Base-by-base conservation (phyloP, 805 yeast species). In the Kodamaea fukazawae region DNA sequence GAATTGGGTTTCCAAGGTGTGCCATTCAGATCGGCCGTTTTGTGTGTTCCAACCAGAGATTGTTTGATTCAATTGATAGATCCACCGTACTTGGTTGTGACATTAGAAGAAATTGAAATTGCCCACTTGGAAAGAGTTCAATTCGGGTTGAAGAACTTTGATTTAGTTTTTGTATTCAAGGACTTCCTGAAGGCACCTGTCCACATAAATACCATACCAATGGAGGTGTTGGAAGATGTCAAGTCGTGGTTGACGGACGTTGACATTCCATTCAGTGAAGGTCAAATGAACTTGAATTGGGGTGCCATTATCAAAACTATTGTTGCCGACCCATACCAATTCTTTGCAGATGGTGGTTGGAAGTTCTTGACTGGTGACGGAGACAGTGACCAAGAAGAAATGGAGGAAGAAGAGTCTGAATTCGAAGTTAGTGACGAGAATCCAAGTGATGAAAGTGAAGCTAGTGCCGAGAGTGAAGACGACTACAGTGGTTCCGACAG, bases 161-260 rank as follows among this genome's bases (percentile, higher is more conserved):
- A 93, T 70, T 65, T 93, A 61, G 99, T 93, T n/a, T 89, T 93
- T 63, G 90, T 93, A 2, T 91, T 85, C 67, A 91, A 90, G 62
- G 98, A 93, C 63, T 90, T 89, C 61, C 70, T 74, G 46, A 80
- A 76, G 54, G 87, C 97, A 1, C 96, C 88, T 8, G 86, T 86
- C 14, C 97, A 91, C 61, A 80, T 93, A 48, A 91, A 91, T 61
- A 89, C 98, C 3, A 88, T 93, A 44, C 97, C 98, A 27, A 87
- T 89, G 78, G 95, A 86, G 54, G 75, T 85, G 39, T 68, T 93
- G 41, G 99, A 93, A 58, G 91, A 86, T 58, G 86, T 93, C 46
- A 93, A 91, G 63, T 88, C 87, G 36, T 93, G 99, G 99, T 71
- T 93, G 44, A 87, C 96, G n/a, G 96, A 93, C 60, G 96, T 93